Evolutionary conservation across 1,284 basidiomycete genomes (phyloP), one percentile per base, ranked within the genome.

Genomic region (Phaffia rhodozyma): DNA sequence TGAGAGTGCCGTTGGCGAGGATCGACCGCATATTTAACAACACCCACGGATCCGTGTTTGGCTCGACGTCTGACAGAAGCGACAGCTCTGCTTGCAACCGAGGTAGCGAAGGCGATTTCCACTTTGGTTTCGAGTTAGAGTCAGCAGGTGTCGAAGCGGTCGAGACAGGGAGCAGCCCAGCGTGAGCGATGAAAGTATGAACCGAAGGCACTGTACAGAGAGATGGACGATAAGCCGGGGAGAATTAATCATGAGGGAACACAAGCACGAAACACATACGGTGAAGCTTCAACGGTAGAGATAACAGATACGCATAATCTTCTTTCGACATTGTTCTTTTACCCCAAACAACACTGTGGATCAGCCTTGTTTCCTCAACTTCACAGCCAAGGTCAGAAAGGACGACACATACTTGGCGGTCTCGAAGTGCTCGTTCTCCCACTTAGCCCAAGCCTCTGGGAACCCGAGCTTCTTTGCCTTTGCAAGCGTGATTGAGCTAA

Each of bases 131-230:
- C 38, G 58, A 58, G 32, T 43, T 86, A n/a, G 81, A 70, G 66
- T 79, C 81, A 1, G 84, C 80, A 23, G 79, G 1, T 88, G 88
- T 71, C 91, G 89, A 72, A 71, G 83, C 77, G 23, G 74, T 77
- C 29, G 76, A 82, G 16, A 79, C 81, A 0, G 89, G 81, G 2
- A 93, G 78, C 23, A 96, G 69, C 3, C 91, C 91, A 1, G 85
- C 91, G 70, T 96, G 91, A 0, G 86, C 88, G 62, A 93, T 79
- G 75, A 85, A 85, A 1, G 84, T 76, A 71, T 91, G 87, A 6
- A 87, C 79, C 0, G 80, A 80, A 0, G 89, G 87, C n/a, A 66
- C 60, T 66, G 30, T 32, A 16, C 25, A 20, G 29, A 29, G 7
- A 23, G 13, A 18, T 18, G 27, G 5, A 52, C 23, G 52, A 21